Evolutionary conservation across 345 rosid genomes (phyloP), one percentile per base, ranked within the genome.

Genomic region (Euphorbia peplus): DNA sequence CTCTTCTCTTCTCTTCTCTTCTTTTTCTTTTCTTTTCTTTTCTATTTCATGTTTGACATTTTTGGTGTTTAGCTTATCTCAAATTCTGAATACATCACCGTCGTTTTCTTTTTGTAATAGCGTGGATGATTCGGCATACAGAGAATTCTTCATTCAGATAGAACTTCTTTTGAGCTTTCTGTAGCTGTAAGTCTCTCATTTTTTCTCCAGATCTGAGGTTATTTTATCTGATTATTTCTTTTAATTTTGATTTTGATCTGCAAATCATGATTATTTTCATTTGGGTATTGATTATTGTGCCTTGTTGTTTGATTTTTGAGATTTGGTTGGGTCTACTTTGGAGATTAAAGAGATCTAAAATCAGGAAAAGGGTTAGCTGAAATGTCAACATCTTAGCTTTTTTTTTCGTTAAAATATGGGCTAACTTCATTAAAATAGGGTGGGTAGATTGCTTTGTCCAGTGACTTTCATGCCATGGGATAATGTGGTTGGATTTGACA

Each of bases 201-300:
- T 24, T 66, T 66, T 22, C 30, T 35, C 35, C 32, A 66, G 70
- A 66, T 66, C 70, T 66, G 60, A 29, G 14, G 6, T 35, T 46
- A 48, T n/a, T n/a, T n/a, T n/a, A 16, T 35, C 57, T 3, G 28
- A 18, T 64, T 30, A 28, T 48, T 21, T 24, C 5, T 64, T n/a
- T 24, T 63, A 5, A 6, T 32, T 6, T 15, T 62, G 13, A 5
- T 16, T 8, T 44, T 26, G 18, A 24, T 42, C 5, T 22, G 29
- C 30, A 18, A 13, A 21, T 42, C 15, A 42, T 30, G 50, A 4
- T 48, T n/a, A 22, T 37, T 66, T 14, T 28, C 19, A 41, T 42
- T 3, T 66, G 28, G 60, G 58, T 16, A 24, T 35, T 35, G 70
- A 66, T 66, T 66, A 8, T 32, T 8, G 21, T 7, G 56, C 21